Base-by-base conservation (phyloP, 2,329 filamentous ascomycete genomes). In the Huntiella bhutanensis region DNA sequence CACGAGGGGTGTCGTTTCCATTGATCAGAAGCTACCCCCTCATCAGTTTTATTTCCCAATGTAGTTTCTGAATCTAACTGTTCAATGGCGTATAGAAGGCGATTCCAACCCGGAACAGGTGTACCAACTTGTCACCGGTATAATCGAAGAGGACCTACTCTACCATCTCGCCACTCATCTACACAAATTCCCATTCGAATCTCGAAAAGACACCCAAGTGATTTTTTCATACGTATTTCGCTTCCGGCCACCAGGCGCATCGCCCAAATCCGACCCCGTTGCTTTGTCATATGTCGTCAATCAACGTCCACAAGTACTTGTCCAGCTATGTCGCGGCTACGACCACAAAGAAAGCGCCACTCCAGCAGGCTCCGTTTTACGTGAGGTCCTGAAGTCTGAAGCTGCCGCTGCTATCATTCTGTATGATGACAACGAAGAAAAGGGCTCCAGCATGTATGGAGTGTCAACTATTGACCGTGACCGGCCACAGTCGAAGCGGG, bases 161-260 rank as follows among this genome's bases (percentile, higher is more conserved):
- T 82, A 82, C 55, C 70, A 82, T 44, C 78, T 98, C 49, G 85
- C 88, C 15, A 71, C 79, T 51, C 81, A 81, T 58, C 80, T 98
- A 40, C 77, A 84, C 62, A 75, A 80, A 44, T 73, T 98, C 4
- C 86, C 88, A 0, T 98, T 98, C 66, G 91, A 98, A 66, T 84
- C 87, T 34, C 80, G 88, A 57, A 96, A 95, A 67, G 88, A 95
- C 58, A 83, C 84, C 10, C 88, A 95, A 60, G 83, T 91, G 52
- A 91, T 95, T 59, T 91, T 96, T 65, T 94, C 86, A 36, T 91
- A 88, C 60, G 82, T 92, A 54, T 85, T 95, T 59, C 83, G 87
- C 53, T 95, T 91, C 68, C 82, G 83, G 52, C 81, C 81, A 4
- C 68, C 75, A 37, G 74, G 72, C 38, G 73, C 72, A 2, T 75